Evolutionary conservation across 345 rosid species (phyloP).

Genomic region (Punica granatum): DNA sequence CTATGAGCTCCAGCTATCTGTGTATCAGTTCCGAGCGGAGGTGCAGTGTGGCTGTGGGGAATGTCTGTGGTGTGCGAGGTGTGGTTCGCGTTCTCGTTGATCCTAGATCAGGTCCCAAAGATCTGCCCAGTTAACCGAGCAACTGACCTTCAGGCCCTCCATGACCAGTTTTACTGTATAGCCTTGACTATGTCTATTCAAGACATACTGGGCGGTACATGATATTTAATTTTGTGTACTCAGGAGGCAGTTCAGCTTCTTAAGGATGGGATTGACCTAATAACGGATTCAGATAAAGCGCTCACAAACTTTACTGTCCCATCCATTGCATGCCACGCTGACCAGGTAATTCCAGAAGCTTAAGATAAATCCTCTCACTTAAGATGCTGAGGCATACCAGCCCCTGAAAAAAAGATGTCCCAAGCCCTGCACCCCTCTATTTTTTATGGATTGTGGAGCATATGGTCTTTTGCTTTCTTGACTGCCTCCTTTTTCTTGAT

Average conservation of each 20-base stretch:
- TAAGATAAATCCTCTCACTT: neutral
- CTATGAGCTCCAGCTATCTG: no score
- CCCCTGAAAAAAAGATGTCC: neutral
- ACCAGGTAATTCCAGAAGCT: slow-evolving; percentile 36
- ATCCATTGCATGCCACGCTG: slow-evolving; percentile 67
- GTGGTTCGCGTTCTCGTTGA: slow-evolving; percentile 96
- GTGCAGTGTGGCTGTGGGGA: slow-evolving; percentile 87
- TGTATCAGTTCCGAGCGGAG: slow-evolving; percentile 84
- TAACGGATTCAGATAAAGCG: slow-evolving; percentile 74
- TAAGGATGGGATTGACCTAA: slow-evolving; percentile 92
- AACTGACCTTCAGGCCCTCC: slow-evolving; percentile 71
- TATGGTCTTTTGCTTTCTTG: no score
- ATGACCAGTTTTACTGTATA: slow-evolving; percentile 53
- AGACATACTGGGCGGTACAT: neutral
- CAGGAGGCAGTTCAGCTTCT: slow-evolving; percentile 88
- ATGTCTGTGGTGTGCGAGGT: slow-evolving; percentile 80
- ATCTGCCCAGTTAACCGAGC: slow-evolving; percentile 72
- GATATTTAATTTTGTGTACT: slow-evolving; percentile 15
- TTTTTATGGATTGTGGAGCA: no score
- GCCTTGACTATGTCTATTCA: neutral
- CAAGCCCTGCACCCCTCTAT: no score
- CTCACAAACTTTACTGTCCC: slow-evolving; percentile 70
- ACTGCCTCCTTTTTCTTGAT: neutral
- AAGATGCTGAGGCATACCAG: neutral
- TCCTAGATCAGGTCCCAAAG: slow-evolving; percentile 88